Base-by-base conservation (phyloP, 2,329 filamentous ascomycete species). In the Kalaharituber pfeilii region DNA sequence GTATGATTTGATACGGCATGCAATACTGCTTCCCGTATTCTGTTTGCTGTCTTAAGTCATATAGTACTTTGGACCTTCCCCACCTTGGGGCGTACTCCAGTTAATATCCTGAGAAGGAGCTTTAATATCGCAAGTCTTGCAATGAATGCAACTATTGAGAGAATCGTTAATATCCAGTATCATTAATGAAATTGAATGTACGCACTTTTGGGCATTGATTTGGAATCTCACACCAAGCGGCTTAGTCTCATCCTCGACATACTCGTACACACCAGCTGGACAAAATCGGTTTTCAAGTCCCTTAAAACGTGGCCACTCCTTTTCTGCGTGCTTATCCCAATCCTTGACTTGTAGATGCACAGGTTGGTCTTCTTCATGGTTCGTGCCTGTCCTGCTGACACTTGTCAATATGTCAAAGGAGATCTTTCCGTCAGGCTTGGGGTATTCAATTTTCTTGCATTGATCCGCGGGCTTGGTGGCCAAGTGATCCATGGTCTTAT, bases 81-180 rank as follows among this genome's bases (percentile, higher is more conserved):
- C 91, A 61, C 91, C 88, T 67, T 95, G 87, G 5, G 91, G 91
- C 28, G 91, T 91, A 63, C 86, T 79, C 86, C 86, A 94, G 69
- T 94, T 95, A 70, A 98, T 96, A 67, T 96, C 91, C 72, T 98
- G 91, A 59, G 82, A 79, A 6, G 91, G 91, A 15, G 86, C 89
- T 73, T 98, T 98, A 72, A 98, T 98, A 69, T 98, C 91, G 68
- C 91, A 98, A 13, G 91, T 98, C 77, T 98, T 98, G 76, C 91
- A 98, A 71, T 98, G 91, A 61, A 98, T 94, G 68, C 91, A 98
- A 71, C 88, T 94, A 53, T 50, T 64, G 63, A 1, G 24, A 54
- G 5, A 28, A 18, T 18, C 27, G 20, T 53, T 53, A 49, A 24
- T 45, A 49, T n/a, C 9, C 20, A 15, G 20, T 44, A 13, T 22